phyloP scores from a whole-genome alignment of 1,284 basidiomycete genomes.

The Caloboletus firmus region DNA sequence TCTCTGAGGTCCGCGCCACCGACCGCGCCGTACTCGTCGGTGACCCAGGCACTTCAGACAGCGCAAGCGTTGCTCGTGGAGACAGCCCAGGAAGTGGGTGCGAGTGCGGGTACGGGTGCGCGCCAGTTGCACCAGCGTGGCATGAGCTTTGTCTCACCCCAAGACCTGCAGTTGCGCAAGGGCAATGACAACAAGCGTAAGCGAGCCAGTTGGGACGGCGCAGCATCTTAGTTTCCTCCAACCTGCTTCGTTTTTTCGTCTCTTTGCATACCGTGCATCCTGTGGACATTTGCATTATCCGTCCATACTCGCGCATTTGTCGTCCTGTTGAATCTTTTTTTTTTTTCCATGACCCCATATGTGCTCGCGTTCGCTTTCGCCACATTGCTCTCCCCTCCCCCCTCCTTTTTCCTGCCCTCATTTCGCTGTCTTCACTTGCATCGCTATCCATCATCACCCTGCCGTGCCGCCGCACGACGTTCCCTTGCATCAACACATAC shows the following conservation, averaged over 20 bases:
- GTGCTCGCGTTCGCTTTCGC: conserved; percentile 10
- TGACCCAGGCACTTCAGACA: conserved; percentile 32
- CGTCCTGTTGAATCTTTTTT: conserved; percentile 1
- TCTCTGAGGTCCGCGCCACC: conserved; percentile 36
- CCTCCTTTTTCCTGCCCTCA: conserved; percentile 1
- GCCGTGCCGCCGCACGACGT: conserved; percentile 7
- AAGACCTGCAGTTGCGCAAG: conserved; percentile 59
- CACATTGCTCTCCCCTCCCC: background rate
- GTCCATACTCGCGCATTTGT: conserved; percentile 8
- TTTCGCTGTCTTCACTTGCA: conserved; percentile 20
- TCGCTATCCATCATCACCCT: conserved; percentile 22
- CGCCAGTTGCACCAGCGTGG: conserved; percentile 52
- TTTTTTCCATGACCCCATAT: background rate
- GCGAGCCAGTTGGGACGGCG: conserved; percentile 75
- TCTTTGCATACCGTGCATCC: conserved; percentile 2
- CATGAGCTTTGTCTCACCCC: conserved; percentile 64
- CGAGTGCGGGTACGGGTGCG: conserved; percentile 1
- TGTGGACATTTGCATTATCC: conserved; percentile 15
- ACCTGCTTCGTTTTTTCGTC: background rate
- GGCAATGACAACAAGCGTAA: conserved; percentile 64
- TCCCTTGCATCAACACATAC: conserved; percentile 19
- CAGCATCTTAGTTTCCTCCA: conserved; percentile 26
- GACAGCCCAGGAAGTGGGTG: conserved; percentile 14
- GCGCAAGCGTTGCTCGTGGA: conserved; percentile 27
- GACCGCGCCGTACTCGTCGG: conserved; percentile 30